Evolutionary conservation across 768 basidiomycete genomes (phyloP).

Genomic region (Mycena vulgaris): DNA sequence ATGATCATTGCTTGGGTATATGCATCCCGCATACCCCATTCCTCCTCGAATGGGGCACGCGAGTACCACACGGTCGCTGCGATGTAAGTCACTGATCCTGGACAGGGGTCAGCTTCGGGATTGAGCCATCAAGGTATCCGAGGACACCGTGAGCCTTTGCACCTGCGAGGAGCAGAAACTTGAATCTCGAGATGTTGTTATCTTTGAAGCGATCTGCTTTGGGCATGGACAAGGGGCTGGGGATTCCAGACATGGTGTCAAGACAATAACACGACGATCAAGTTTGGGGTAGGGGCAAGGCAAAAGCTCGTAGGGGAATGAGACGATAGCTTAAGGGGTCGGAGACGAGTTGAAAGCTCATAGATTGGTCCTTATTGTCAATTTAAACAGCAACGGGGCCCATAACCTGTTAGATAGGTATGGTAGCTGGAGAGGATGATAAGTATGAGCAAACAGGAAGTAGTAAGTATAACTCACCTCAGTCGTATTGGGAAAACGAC

Average conservation of each 20-base stretch:
- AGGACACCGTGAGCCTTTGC: neutral
- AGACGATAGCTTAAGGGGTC: too few species aligned
- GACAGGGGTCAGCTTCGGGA: neutral
- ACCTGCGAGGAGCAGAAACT: neutral
- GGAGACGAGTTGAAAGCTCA: neutral
- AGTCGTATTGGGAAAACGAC: too few species aligned
- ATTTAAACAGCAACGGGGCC: conserved; percentile 11
- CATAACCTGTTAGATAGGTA: conserved; percentile 8
- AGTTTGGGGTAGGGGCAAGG: neutral
- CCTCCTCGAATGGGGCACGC: neutral
- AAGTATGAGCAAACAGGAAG: too few species aligned
- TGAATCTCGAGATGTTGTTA: neutral
- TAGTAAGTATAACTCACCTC: too few species aligned
- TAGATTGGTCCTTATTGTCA: neutral
- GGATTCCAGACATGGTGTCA: conserved; percentile 1
- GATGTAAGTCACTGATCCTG: too few species aligned
- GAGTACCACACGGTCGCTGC: neutral
- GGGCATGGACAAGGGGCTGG: neutral
- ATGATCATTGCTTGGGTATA: conserved; percentile 7
- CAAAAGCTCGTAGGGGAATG: neutral
- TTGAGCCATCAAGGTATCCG: neutral
- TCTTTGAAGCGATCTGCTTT: conserved; percentile 1
- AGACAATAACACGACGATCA: neutral
- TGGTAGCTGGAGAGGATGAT: neutral
- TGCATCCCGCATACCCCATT: conserved; percentile 2